Evolutionary conservation across 768 basidiomycete genomes (phyloP).

Genomic region (Boletus eberwhitei): DNA sequence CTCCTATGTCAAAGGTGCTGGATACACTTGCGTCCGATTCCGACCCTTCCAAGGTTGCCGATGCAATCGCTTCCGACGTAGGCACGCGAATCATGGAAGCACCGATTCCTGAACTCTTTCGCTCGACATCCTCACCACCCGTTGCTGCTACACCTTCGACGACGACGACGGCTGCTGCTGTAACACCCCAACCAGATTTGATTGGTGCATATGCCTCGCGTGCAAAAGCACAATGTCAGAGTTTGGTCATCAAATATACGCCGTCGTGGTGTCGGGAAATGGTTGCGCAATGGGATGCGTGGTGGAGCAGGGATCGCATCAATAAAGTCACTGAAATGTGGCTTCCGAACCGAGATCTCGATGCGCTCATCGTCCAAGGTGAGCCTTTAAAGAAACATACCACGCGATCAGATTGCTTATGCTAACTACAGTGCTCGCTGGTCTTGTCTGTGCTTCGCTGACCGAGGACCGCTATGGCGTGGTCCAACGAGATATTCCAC

Average conservation of each 20-base stretch:
- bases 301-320: slow-evolving; percentile 59
- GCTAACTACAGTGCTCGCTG: slow-evolving; percentile 44
- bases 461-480: slow-evolving; percentile 79
- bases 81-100: slow-evolving; percentile 16
- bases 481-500: slow-evolving; percentile 82
- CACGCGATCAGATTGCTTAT: not conserved
- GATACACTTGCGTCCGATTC: slow-evolving; percentile 61
- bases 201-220: not conserved
- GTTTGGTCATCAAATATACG: slow-evolving; percentile 18
- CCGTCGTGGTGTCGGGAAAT: slow-evolving; percentile 33
- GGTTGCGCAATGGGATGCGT: slow-evolving; percentile 30
- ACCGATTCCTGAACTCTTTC: slow-evolving; percentile 51
- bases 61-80: slow-evolving; percentile 41
- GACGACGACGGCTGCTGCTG: not conserved
- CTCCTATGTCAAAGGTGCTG: slow-evolving; percentile 52
- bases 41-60: slow-evolving; percentile 48
- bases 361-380: slow-evolving; percentile 64
- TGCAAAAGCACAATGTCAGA: slow-evolving; percentile 4
- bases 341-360: slow-evolving; percentile 60
- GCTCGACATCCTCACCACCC: slow-evolving; percentile 32
- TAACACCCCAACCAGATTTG: not conserved
- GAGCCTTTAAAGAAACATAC: not conserved
- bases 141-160: slow-evolving; percentile 15
- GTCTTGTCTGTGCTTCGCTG: slow-evolving; percentile 67
- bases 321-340: slow-evolving; percentile 51